Evolutionary conservation across 2,329 filamentous ascomycete species (phyloP), one percentile per base, ranked within the genome.

Genomic region (Corinectria fuckeliana): DNA sequence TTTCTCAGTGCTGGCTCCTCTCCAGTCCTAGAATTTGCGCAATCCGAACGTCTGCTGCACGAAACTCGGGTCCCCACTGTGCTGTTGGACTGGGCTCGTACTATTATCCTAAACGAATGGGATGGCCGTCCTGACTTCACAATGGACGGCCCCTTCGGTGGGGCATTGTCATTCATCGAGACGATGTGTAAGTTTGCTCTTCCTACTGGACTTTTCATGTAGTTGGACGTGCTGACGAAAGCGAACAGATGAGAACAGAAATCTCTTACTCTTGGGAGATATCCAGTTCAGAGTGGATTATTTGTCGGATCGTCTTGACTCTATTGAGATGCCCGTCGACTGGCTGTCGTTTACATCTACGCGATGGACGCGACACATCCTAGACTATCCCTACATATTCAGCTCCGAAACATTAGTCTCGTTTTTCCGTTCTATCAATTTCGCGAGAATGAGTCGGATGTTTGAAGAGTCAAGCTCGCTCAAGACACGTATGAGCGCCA

Each of bases 351-450:
- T 86, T 60, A 78, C 78, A 2, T 79, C 85, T 0, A 88, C 86
- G 28, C 86, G 82, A 59, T 87, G 88, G 65, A 85, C 80, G 25
- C 78, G 88, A 20, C 93, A 97, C 74, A 78, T 98, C 1, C 79
- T 98, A 3, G 88, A 93, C 58, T 92, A 90, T 63, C 87, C 91
- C 0, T 96, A 90, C 71, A 81, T 98, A 0, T 97, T 97, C 69
- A 87, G 84, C 18, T 83, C 88, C 0, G 82, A 88, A 0, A 86
- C 87, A 1, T 78, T 96, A 3, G 89, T 96, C 3, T 88, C 87
- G 0, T 96, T 93, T 72, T 97, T 98, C 73, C 88, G 94, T 16
- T 87, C 92, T 4, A 88, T 97, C 70, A 97, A 97, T 72, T 92
- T 95, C 69, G 87, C 91, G 0, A 85, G 85, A 14, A 98, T 98